Evolutionary conservation across 2,329 filamentous ascomycete species (phyloP), one percentile per base, ranked within the genome.

Genomic region (Paramyrothecium sp.): DNA sequence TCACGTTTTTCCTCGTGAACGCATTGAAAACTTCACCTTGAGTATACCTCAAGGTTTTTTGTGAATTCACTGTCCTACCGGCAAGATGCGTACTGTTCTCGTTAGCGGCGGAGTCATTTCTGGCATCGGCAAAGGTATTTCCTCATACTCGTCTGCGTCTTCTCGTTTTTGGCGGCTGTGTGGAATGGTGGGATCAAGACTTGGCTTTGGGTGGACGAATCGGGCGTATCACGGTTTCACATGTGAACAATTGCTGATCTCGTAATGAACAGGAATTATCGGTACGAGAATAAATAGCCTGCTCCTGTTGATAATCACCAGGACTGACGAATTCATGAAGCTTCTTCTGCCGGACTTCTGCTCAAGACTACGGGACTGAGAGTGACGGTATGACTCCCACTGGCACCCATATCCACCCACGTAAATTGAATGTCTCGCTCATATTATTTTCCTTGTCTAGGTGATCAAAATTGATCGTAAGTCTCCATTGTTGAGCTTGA

Each of bases 281-380:
- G 61, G 60, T 62, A 62, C 56, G 57, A 17, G 26, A 51, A 20
- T 23, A 26, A 20, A 13, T 12, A 21, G 10, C 8, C 17, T n/a
- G 7, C 8, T 7, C 8, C 13, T 23, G 2, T 23, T 26, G 21
- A 30, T 23, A 2, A 16, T 30, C 49, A 33, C 10, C 13, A 19
- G 22, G 49, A 16, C 49, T 44, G n/a, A 44, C 23, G 16, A 51
- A 51, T 16, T 16, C n/a, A 23, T 19, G 17, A 54, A 86, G 88
- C 88, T 73, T 89, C 87, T 66, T 88, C 85, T 57, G 87, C 88
- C 44, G 89, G 89, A 52, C 78, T 92, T 56, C 57, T 73, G 56
- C 67, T 71, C 56, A 67, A 68, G 60, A 65, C 65, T 2, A 58
- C 60, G 10, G 66, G 66, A 21, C 61, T 67, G 19, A 60, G 60